A percentile compares a stretch with the other conserved stretches of the same genome.
Conservation (phyloP, 2,329 filamentous ascomycete species). For the Xylariaceae sp. region DNA sequence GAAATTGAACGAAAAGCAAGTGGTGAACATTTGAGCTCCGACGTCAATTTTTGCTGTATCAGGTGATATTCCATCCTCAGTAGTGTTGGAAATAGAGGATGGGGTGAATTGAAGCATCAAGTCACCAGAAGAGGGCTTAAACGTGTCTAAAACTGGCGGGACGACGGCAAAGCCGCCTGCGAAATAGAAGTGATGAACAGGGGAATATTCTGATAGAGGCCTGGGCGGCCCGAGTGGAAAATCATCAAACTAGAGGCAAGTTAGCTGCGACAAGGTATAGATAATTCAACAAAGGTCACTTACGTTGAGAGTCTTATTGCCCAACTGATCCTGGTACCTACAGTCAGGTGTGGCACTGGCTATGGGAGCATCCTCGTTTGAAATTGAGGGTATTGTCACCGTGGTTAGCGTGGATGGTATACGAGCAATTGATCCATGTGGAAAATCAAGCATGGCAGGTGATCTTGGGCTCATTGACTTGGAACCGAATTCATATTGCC, state of each 20-base stretch:
- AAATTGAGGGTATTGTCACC: slow-evolving; percentile 19
- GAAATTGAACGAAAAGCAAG: slow-evolving; percentile 30
- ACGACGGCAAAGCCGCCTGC: slow-evolving; percentile 25
- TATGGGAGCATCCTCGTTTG: slow-evolving; percentile 5
- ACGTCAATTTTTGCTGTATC: slow-evolving; percentile 25
- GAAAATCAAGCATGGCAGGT: slow-evolving; percentile 12
- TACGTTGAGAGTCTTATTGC: slow-evolving; percentile 29
- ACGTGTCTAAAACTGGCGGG: slow-evolving; percentile 18
- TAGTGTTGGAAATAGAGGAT: slow-evolving; percentile 21
- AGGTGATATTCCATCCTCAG: slow-evolving; percentile 11
- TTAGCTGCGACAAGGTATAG: slow-evolving; percentile 5
- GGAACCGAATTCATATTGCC: slow-evolving; percentile 24
- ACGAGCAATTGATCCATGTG: background rate
- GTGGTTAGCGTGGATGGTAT: slow-evolving; percentile 26
- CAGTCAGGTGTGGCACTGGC: slow-evolving; percentile 19
- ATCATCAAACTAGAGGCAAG: slow-evolving; percentile 25
- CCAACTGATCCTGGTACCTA: slow-evolving; percentile 23
- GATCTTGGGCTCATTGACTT: slow-evolving; percentile 15
- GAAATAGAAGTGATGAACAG: slow-evolving; percentile 31
- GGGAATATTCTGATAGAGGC: slow-evolving; percentile 26
- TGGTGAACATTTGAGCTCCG: slow-evolving; percentile 21
- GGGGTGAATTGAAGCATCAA: slow-evolving; percentile 30
- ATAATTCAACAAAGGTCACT: slow-evolving; percentile 10
- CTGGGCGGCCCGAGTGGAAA: slow-evolving; percentile 18
- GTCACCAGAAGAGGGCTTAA: slow-evolving; percentile 28